Base-by-base conservation (phyloP, 805 yeast species). In the Candida odintsovae region DNA sequence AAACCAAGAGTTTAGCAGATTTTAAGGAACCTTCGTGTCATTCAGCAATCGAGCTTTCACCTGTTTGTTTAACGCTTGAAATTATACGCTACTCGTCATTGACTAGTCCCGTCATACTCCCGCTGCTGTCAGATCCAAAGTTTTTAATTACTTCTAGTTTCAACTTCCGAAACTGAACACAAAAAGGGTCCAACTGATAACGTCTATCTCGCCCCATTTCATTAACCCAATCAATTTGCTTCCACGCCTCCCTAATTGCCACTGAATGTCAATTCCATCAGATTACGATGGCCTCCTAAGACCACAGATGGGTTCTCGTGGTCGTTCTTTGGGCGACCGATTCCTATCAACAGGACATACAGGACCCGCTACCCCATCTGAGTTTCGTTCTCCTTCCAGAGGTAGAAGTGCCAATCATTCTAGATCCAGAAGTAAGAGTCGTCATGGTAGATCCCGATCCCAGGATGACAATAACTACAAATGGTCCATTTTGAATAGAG, bases 401-500 rank as follows among this genome's bases (percentile, higher is more conserved):
- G 50, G 56, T 1, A 26, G 56, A 41, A 16, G 41, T 15, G 46
- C 29, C 8, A 21, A 40, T 10, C 45, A 31, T 12, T 22, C 25
- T 9, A 19, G 23, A 19, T 42, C 44, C 4, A 15, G 38, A 15
- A 47, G 54, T 40, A 52, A 59, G 28, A 53, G 63, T 42, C 46
- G 53, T 28, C 42, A 39, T 3, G 54, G 55, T 4, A 49, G 59
- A 33, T 59, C 65, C 0, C 55, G 67, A 22, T 58, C 68, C 7
- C 57, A 59, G 37, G 61, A 59, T 13, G 61, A 71, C 29, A 61
- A 61, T 19, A 58, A 57, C 31, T 59, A 48, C 46, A 76, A 76
- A 54, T 83, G 85, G 81, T 76, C 86, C 0, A 81, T 86, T 38
- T 72, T 86, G 41, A 76, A 77, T 45, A 86, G 80, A 54, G 90